Evolutionary conservation across 148 eudicot species (phyloP).

Genomic region (Nepenthes gracilis): DNA sequence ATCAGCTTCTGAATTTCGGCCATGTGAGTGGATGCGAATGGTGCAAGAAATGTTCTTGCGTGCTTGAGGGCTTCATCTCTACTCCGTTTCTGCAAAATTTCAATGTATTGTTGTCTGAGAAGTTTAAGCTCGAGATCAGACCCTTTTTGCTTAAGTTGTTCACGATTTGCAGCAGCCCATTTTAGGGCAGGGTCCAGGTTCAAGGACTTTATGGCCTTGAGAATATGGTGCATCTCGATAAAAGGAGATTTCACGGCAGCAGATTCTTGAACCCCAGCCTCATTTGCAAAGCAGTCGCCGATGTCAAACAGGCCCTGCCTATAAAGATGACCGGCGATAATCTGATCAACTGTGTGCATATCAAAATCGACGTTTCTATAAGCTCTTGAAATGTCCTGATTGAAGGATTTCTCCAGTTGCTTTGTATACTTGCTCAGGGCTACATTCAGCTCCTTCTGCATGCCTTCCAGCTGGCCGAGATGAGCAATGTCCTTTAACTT

Average conservation of each 20-base stretch:
- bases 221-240: conserved; percentile 53
- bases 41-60: conserved; percentile 43
- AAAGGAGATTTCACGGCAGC: conserved; percentile 38
- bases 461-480: conserved; percentile 43
- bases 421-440: conserved; percentile 62
- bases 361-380: conserved; percentile 58
- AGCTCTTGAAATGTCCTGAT: conserved; percentile 70
- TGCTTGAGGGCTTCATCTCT: conserved; percentile 57
- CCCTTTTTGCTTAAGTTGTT: conserved; percentile 45
- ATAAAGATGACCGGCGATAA: conserved; percentile 65
- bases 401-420: conserved; percentile 63
- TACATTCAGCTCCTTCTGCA: conserved; percentile 60
- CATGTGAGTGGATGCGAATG: conserved; percentile 36
- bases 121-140: conserved; percentile 72
- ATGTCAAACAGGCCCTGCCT: conserved; percentile 60
- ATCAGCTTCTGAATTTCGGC: conserved; percentile 65
- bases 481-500: conserved; percentile 66
- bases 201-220: conserved; percentile 53
- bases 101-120: conserved; percentile 52
- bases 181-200: conserved; percentile 60
- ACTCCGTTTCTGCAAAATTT: conserved; percentile 42
- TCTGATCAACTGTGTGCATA: conserved; percentile 45
- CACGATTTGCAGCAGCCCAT: conserved; percentile 50
- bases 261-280: conserved; percentile 35
- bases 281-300: conserved; percentile 62